phyloP scores from a whole-genome alignment of 2,329 filamentous ascomycete genomes.

The Bisporella sp. region DNA sequence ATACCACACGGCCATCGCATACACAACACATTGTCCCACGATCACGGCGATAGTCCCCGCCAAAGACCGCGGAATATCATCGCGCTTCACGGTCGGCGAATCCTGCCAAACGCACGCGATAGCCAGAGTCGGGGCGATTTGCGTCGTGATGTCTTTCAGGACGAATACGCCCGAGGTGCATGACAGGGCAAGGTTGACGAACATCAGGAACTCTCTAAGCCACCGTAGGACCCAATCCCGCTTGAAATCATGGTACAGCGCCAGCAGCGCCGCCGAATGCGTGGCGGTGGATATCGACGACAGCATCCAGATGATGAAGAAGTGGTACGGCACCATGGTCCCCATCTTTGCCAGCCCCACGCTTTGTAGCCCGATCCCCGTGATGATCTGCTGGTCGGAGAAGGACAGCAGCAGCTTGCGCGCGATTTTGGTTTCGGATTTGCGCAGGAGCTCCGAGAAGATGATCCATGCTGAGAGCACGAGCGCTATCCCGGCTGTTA shows the following conservation, averaged over 20 bases:
- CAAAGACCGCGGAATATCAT: constrained; percentile 40
- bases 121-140: constrained; percentile 54
- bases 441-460: constrained; percentile 42
- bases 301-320: constrained; percentile 66
- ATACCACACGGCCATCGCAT: constrained; percentile 56
- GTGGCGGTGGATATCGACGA: constrained; percentile 57
- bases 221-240: constrained; percentile 60
- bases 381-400: constrained; percentile 62
- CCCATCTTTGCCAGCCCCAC: constrained; percentile 54
- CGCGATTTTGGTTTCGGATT: constrained; percentile 42
- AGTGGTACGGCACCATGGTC: constrained; percentile 58
- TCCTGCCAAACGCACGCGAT: constrained; percentile 53
- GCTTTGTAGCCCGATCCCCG: constrained; percentile 60
- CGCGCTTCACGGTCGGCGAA: constrained; percentile 28
- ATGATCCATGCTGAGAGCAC: constrained; percentile 49
- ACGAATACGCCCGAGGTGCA: constrained; percentile 87
- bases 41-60: constrained; percentile 56
- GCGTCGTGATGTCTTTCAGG: constrained; percentile 87
- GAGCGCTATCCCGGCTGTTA: constrained; percentile 53
- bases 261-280: constrained; percentile 58
- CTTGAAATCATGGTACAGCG: constrained; percentile 58
- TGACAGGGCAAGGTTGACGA: constrained; percentile 54
- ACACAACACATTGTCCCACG: constrained; percentile 50
- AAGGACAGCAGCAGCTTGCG: constrained; percentile 60
- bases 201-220: constrained; percentile 59